Evolutionary conservation across 2,329 filamentous ascomycete species (phyloP).

Genomic region (Sporothrix pallida): DNA sequence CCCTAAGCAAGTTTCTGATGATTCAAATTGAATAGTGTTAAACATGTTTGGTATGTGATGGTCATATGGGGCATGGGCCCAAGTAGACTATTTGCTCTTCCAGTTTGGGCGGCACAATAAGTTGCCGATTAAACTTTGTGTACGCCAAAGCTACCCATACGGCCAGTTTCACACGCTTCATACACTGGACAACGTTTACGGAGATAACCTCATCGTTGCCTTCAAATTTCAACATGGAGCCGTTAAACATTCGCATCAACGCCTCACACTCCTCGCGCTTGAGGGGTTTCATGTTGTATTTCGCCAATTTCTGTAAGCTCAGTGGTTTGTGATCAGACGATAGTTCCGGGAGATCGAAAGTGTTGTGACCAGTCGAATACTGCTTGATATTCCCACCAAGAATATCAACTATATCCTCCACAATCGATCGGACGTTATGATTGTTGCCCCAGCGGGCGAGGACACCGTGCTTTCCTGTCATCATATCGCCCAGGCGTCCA

Average conservation of each 20-base stretch:
- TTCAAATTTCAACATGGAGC: background rate
- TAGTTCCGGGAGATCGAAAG: too few relatives aligned
- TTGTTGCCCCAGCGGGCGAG: too few relatives aligned
- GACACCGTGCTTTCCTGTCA: too few relatives aligned
- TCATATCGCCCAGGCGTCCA: too few relatives aligned
- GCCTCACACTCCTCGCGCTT: background rate
- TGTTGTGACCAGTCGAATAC: too few relatives aligned
- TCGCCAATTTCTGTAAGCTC: too few relatives aligned
- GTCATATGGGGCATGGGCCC: background rate
- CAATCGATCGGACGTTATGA: too few relatives aligned
- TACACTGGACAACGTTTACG: background rate
- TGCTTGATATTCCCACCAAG: too few relatives aligned
- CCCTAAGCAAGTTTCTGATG: background rate
- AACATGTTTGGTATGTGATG: background rate
- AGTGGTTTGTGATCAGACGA: too few relatives aligned
- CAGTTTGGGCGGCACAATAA: background rate
- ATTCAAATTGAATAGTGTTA: too few relatives aligned
- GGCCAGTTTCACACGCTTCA: background rate
- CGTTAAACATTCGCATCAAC: background rate
- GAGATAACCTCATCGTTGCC: background rate
- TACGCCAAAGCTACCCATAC: background rate
- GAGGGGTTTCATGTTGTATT: too few relatives aligned
- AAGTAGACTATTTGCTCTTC: background rate
- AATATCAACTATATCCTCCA: too few relatives aligned
- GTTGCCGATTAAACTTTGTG: background rate